Evolutionary conservation across 164 flowering plant genomes (phyloP).

Genomic region (Tetrastigma voinierianum): DNA sequence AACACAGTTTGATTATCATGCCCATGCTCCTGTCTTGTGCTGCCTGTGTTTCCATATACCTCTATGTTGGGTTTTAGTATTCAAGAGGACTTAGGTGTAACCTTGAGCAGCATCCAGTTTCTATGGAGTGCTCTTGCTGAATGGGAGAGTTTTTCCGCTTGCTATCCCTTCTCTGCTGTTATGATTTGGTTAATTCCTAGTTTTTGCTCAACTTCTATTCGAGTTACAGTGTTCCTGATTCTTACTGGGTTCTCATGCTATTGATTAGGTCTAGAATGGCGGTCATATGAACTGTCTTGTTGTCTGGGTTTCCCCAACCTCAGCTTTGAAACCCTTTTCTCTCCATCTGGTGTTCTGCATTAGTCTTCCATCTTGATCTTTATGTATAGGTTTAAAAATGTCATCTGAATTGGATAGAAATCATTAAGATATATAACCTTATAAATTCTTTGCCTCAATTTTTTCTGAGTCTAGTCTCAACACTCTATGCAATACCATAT

Average conservation of each 20-base stretch:
- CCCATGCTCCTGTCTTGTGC: constrained; percentile 43
- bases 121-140: constrained; percentile 55
- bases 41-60: constrained; percentile 38
- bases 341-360: too few species aligned
- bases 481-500: too few species aligned
- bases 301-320: too few species aligned
- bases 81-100: constrained; percentile 38
- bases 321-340: too few species aligned
- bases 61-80: constrained; percentile 56
- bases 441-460: too few species aligned
- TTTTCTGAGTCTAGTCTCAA: too few species aligned
- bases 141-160: constrained; percentile 49
- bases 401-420: too few species aligned
- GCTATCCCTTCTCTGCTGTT: constrained; percentile 78
- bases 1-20: constrained; percentile 40
- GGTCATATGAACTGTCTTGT: too few species aligned
- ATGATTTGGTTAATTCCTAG: constrained; percentile 67
- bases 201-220: not conserved
- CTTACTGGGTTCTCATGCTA: not conserved
- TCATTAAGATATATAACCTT: too few species aligned
- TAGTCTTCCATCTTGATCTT: too few species aligned
- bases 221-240: not conserved
- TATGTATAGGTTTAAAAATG: too few species aligned
- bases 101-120: constrained; percentile 49
- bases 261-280: too few species aligned